A percentile compares a stretch with the other conserved stretches of the same genome.
Conservation (phyloP, 2,329 filamentous ascomycete genomes). For the Arthrobotrys iridis region DNA sequence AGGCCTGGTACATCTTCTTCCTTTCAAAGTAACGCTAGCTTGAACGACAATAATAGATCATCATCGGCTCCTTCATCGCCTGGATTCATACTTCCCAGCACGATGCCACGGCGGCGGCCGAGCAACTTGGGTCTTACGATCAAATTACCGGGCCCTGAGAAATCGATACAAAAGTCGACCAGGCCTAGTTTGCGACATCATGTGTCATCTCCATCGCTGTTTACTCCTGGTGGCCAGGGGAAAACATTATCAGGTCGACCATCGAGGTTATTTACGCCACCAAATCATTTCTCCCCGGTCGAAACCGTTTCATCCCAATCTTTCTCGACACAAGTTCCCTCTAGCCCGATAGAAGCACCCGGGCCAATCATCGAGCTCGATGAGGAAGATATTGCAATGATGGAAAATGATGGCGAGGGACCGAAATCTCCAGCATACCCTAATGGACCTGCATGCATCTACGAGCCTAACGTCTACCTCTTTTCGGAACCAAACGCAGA, state of each 20-base stretch:
- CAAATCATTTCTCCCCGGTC: conserved; percentile 66
- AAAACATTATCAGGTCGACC: conserved; percentile 55
- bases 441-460: conserved; percentile 82
- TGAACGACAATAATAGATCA: conserved; percentile 55
- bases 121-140: conserved; percentile 83
- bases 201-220: conserved; percentile 74
- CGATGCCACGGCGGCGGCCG: conserved; percentile 74
- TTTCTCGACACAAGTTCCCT: conserved; percentile 62
- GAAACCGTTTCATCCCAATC: conserved; percentile 57
- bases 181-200: conserved; percentile 68
- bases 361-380: conserved; percentile 65
- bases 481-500: conserved; percentile 83
- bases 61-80: conserved; percentile 75
- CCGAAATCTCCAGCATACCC: conserved; percentile 83
- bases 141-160: conserved; percentile 67
- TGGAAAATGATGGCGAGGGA: conserved; percentile 78
- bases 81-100: conserved; percentile 78
- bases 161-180: conserved; percentile 60
- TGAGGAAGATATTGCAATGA: conserved; percentile 72
- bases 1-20: conserved; percentile 66
- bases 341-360: conserved; percentile 64
- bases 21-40: conserved; percentile 59
- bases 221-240: conserved; percentile 67
- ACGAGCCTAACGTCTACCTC: conserved; percentile 78
- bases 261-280: conserved; percentile 67